A percentile compares a stretch with the other conserved stretches of the same genome.
Evolutionary conservation across 2,329 filamentous ascomycete genomes (phyloP).

Genomic region (Phoma sp.): DNA sequence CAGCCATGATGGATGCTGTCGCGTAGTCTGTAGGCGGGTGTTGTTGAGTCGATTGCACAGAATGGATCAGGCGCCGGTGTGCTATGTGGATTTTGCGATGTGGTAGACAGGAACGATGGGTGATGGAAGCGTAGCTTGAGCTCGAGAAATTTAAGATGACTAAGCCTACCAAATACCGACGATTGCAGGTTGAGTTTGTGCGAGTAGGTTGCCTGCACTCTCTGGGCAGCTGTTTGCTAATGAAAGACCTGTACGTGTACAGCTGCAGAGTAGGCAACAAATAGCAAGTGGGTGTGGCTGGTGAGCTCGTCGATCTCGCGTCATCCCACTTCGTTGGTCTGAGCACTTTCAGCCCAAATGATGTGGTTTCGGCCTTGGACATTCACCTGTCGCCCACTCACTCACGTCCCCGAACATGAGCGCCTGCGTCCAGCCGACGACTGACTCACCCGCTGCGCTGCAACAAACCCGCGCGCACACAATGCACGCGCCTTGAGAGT

Average conservation of each 20-base stretch:
- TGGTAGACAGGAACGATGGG: background rate
- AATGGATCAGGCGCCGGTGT: background rate
- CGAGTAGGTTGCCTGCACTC: background rate
- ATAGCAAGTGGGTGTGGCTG: background rate
- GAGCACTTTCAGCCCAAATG: slow-evolving; percentile 14
- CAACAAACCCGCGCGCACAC: slow-evolving; percentile 26
- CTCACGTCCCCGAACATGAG: slow-evolving; percentile 21
- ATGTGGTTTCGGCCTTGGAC: slow-evolving; percentile 10
- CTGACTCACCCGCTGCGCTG: slow-evolving; percentile 26
- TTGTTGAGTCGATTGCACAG: background rate
- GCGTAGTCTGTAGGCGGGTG: background rate
- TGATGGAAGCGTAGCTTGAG: slow-evolving; percentile 2
- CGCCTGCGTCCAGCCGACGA: slow-evolving; percentile 22
- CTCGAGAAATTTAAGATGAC: slow-evolving; percentile 24
- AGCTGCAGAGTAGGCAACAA: background rate
- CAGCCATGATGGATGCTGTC: slow-evolving; percentile 23
- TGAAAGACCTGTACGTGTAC: background rate
- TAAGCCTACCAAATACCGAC: slow-evolving; percentile 21
- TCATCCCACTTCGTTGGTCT: slow-evolving; percentile 14
- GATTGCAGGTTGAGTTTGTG: background rate
- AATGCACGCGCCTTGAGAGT: slow-evolving; percentile 35
- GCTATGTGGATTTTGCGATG: background rate
- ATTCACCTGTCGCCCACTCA: slow-evolving; percentile 9
- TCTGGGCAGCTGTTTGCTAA: background rate
- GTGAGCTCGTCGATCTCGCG: slow-evolving; percentile 9